Percentiles rank a stretch among this genome's conserved stretches.
Conservation (phyloP, 305 asterid genomes). For the Fraxinus paxiana region DNA sequence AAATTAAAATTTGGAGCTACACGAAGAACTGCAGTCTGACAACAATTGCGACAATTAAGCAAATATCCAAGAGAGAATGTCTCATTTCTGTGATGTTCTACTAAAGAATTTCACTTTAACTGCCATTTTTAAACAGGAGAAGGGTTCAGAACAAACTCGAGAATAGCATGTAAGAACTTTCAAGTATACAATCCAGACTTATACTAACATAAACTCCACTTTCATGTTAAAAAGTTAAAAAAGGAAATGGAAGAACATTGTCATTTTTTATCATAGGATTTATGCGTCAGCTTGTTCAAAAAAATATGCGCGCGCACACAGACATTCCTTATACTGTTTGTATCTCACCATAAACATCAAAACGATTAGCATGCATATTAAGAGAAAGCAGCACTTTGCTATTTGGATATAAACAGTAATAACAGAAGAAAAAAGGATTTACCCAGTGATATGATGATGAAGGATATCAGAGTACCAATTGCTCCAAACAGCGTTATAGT, state of each 20-base stretch:
- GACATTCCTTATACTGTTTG: not conserved
- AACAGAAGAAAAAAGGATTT: slow-evolving; percentile 30
- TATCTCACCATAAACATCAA: not conserved
- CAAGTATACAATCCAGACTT: not conserved
- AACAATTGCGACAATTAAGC: not conserved
- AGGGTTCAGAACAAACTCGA: slow-evolving; percentile 6
- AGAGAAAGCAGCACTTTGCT: not conserved
- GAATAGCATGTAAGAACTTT: not conserved
- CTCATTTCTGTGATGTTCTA: not conserved
- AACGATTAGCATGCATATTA: not conserved
- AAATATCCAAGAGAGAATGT: not conserved
- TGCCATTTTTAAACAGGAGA: slow-evolving; percentile 3
- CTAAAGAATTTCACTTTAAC: slow-evolving; percentile 2
- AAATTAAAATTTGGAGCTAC: not conserved
- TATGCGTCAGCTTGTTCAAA: not conserved
- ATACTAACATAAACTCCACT: not conserved
- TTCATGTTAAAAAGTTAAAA: slow-evolving; percentile 1
- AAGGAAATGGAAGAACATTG: not conserved
- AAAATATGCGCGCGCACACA: not conserved
- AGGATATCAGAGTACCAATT: slow-evolving; percentile 78
- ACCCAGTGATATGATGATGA: slow-evolving; percentile 78
- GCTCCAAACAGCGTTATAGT: slow-evolving; percentile 89
- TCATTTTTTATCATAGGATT: not conserved
- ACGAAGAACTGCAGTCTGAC: not conserved
- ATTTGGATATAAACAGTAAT: slow-evolving; percentile 13